phyloP scores from a whole-genome alignment of 1,139 yeast genomes.

The Yamadazyma triangularis region DNA sequence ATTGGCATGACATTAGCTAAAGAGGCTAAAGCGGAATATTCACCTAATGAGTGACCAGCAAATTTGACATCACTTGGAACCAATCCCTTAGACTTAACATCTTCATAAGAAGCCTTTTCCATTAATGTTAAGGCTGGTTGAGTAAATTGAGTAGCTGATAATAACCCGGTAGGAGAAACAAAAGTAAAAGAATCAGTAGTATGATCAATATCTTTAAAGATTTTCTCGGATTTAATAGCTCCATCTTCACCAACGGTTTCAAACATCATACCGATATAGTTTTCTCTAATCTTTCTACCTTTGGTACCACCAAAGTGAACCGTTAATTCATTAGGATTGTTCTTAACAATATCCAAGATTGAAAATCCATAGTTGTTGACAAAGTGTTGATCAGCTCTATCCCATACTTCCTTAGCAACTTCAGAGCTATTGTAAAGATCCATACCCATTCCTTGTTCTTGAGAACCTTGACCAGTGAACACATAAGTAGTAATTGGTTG shows the following conservation, averaged over 20 bases:
- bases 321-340: conserved; percentile 93
- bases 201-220: conserved; percentile 86
- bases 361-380: conserved; percentile 94
- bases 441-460: conserved; percentile 99
- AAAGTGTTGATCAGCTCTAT: conserved; percentile 93
- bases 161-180: conserved; percentile 88
- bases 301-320: conserved; percentile 97
- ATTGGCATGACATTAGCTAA: conserved; percentile 98
- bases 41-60: conserved; percentile 99
- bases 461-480: conserved; percentile 99
- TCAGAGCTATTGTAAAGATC: conserved; percentile 87
- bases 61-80: conserved; percentile 91
- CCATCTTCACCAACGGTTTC: conserved; percentile 91
- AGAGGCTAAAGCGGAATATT: conserved; percentile 95
- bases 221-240: conserved; percentile 82
- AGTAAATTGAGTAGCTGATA: conserved; percentile 97
- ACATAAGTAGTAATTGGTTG: conserved; percentile 96
- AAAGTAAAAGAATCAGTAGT: conserved; percentile 81
- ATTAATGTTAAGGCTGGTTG: conserved; percentile 98
- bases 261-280: conserved; percentile 95
- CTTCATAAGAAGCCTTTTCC: conserved; percentile 99
- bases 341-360: conserved; percentile 88
- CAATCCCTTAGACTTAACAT: conserved; percentile 91
- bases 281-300: conserved; percentile 92
- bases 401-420: conserved; percentile 96